Evolutionary conservation across 139 green algal genomes (phyloP).

Genomic region (Closterium sp.): DNA sequence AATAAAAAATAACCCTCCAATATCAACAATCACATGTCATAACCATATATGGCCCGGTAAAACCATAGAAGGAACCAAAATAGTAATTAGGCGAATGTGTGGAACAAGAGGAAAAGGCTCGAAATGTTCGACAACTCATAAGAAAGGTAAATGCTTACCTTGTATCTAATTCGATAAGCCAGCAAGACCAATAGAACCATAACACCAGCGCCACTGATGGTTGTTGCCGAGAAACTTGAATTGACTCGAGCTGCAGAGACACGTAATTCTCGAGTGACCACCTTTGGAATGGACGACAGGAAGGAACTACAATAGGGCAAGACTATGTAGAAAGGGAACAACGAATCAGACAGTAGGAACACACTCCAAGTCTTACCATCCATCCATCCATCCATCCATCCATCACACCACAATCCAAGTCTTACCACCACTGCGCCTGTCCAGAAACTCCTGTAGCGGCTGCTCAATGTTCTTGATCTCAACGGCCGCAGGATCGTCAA

Average conservation of each 20-base stretch:
- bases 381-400: too few species aligned
- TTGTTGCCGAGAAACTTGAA: not conserved
- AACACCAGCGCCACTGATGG: not conserved
- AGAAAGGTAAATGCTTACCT: not conserved
- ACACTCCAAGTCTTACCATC: too few species aligned
- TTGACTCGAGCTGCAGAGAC: not conserved
- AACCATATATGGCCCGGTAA: not conserved
- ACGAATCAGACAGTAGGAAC: not conserved
- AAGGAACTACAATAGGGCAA: not conserved
- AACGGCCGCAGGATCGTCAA: not conserved
- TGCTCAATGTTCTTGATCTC: not conserved
- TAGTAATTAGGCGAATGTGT: not conserved
- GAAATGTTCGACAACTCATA: not conserved
- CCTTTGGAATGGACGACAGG: not conserved
- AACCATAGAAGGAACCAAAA: not conserved
- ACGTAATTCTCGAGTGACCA: not conserved
- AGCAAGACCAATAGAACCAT: not conserved
- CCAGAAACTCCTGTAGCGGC: not conserved
- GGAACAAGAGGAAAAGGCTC: not conserved
- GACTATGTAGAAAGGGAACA: not conserved
- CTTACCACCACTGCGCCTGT: not conserved
- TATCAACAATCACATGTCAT: not conserved
- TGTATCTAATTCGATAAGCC: not conserved
- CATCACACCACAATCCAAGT: too few species aligned
- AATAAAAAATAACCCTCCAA: not conserved